Percentiles rank a stretch among this genome's conserved stretches.
These are phyloP conservation scores for Diplodia seriata DNA, from an alignment of 2,329 filamentous ascomycete genomes.

Conservation along the genomic window DNA sequence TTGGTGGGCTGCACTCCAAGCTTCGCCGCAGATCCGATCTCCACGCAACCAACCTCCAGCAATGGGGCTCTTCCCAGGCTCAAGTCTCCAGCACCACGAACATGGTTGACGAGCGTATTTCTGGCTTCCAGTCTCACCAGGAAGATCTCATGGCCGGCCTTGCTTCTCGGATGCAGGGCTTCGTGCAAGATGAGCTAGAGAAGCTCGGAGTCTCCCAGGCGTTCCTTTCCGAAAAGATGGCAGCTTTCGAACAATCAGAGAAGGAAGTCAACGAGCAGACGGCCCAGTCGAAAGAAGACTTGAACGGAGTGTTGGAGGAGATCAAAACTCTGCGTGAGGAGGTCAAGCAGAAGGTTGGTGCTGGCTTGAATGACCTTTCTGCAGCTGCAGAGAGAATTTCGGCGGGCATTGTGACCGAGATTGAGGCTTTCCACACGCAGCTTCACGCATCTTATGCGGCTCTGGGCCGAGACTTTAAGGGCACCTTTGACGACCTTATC, in stretches of 20 bases:
- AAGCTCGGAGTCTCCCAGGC: slow-evolving; percentile 73
- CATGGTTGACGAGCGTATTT: slow-evolving; percentile 77
- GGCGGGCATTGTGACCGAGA: slow-evolving; percentile 84
- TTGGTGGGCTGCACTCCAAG: slow-evolving; percentile 84
- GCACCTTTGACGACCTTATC: slow-evolving; percentile 80
- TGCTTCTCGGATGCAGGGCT: slow-evolving; percentile 74
- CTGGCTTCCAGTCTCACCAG: slow-evolving; percentile 75
- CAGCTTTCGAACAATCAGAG: slow-evolving; percentile 71
- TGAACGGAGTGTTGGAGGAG: slow-evolving; percentile 90
- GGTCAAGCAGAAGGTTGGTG: slow-evolving; percentile 84
- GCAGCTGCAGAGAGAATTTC: slow-evolving; percentile 86
- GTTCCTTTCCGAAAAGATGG: slow-evolving; percentile 73
- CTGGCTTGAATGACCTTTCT: slow-evolving; percentile 83
- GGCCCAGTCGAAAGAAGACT: slow-evolving; percentile 75
- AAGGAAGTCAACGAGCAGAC: slow-evolving; percentile 72
- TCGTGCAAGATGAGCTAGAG: slow-evolving; percentile 76
- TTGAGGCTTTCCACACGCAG: slow-evolving; percentile 80
- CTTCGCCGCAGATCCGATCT: slow-evolving; percentile 84
- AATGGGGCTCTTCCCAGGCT: slow-evolving; percentile 78
- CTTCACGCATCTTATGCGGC: slow-evolving; percentile 84
- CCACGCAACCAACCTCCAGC: slow-evolving; percentile 76
- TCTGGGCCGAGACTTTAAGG: slow-evolving; percentile 85
- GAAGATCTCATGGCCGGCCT: slow-evolving; percentile 71
- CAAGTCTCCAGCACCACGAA: slow-evolving; percentile 79
- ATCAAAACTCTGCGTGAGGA: slow-evolving; percentile 89